Evolutionary conservation across 805 yeast genomes (phyloP).

Genomic region (Ascoidea tarda): DNA sequence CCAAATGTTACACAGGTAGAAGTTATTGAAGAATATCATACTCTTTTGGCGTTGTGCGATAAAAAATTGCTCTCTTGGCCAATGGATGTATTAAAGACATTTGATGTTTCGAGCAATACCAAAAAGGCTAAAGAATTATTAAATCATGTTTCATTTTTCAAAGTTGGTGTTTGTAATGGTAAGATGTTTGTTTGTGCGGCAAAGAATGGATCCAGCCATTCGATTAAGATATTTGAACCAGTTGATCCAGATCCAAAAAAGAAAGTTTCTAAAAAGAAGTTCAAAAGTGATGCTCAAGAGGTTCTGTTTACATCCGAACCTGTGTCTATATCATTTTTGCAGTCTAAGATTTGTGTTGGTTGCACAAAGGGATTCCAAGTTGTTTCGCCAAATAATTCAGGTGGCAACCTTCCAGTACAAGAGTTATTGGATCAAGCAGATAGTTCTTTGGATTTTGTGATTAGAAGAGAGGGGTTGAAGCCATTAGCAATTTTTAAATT

Average conservation of each 20-base stretch:
- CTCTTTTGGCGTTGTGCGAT: constrained; percentile 69
- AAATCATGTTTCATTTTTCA: constrained; percentile 82
- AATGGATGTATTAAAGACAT: constrained; percentile 40
- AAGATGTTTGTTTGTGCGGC: constrained; percentile 82
- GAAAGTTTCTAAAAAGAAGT: constrained; percentile 52
- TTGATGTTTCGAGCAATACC: constrained; percentile 28
- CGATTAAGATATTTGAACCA: constrained; percentile 82
- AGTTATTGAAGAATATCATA: constrained; percentile 81
- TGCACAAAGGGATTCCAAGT: constrained; percentile 96
- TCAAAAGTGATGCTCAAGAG: constrained; percentile 57
- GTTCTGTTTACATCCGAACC: constrained; percentile 81
- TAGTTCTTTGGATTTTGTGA: constrained; percentile 90
- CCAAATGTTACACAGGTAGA: constrained; percentile 79
- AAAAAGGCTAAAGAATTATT: constrained; percentile 64
- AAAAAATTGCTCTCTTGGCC: constrained; percentile 70
- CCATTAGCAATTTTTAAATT: constrained; percentile 89
- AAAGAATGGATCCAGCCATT: constrained; percentile 62
- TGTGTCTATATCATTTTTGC: constrained; percentile 78
- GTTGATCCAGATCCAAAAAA: constrained; percentile 51
- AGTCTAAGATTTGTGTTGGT: constrained; percentile 73
- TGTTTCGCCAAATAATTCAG: constrained; percentile 51
- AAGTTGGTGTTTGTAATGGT: constrained; percentile 87
- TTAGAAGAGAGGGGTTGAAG: constrained; percentile 63
- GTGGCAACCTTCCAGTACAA: constrained; percentile 33
- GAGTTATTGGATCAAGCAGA: constrained; percentile 95